Conservation (phyloP, 2,329 filamentous ascomycete genomes). For the Lachnellula suecica region DNA sequence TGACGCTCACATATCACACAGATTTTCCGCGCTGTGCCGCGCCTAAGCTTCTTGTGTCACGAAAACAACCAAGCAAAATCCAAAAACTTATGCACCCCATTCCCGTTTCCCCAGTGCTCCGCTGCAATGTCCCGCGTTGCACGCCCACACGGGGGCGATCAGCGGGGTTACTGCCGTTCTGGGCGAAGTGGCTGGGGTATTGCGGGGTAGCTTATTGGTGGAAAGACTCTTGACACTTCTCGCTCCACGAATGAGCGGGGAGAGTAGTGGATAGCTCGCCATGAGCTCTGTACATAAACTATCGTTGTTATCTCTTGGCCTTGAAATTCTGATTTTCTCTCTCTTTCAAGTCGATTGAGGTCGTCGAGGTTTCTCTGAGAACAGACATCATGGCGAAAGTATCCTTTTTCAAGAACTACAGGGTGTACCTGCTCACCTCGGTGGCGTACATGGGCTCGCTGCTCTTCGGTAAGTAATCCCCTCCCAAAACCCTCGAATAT, state of each 20-base stretch:
- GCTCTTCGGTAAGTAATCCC: conserved; percentile 19
- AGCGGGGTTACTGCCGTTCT: neutral
- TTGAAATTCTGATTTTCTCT: neutral
- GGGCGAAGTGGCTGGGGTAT: neutral
- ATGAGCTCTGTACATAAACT: neutral
- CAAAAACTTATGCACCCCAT: neutral
- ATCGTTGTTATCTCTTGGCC: neutral
- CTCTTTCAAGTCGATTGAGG: neutral
- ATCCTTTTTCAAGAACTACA: conserved; percentile 23
- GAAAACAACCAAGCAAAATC: no score
- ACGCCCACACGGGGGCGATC: neutral
- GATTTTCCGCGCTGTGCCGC: neutral
- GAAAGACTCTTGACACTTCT: neutral
- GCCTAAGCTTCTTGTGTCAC: neutral
- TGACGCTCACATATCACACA: neutral
- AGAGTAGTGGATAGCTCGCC: neutral
- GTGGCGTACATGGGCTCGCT: conserved; percentile 28
- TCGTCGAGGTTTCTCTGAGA: no score
- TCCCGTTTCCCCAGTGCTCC: neutral
- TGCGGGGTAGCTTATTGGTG: neutral
- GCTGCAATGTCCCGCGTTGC: neutral
- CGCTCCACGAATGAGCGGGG: neutral
- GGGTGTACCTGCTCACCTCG: conserved; percentile 24
- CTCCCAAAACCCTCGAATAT: neutral
- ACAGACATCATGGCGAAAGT: conserved; percentile 14